These are phyloP conservation scores for Boletus sensibilis DNA, from an alignment of 768 basidiomycete species.

Conservation along the genomic window DNA sequence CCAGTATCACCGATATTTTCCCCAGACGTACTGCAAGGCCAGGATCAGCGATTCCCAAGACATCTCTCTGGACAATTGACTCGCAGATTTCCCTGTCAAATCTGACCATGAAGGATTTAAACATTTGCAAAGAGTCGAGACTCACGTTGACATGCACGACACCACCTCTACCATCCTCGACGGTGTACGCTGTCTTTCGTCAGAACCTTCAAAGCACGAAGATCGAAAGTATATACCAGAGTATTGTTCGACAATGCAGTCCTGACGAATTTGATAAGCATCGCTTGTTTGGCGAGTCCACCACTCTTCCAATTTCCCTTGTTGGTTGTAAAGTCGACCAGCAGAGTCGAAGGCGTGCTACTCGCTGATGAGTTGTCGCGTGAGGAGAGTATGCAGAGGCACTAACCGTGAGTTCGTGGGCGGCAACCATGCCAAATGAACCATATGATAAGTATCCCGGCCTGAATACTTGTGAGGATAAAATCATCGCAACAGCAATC, in stretches of 20 bases:
- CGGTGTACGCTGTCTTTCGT: conserved; percentile 58
- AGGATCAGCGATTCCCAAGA: conserved; percentile 7
- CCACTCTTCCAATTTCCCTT: conserved; percentile 87
- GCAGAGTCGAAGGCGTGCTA: conserved; percentile 91
- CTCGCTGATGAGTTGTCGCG: not conserved
- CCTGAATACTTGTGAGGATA: conserved; percentile 43
- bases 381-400: not conserved
- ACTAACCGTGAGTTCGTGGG: conserved; percentile 86
- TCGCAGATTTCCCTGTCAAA: conserved; percentile 68
- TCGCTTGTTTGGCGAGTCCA: conserved; percentile 88
- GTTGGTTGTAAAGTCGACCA: conserved; percentile 86
- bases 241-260: conserved; percentile 91
- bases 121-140: not conserved
- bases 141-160: conserved; percentile 81
- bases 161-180: conserved; percentile 85
- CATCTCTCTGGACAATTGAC: conserved; percentile 20
- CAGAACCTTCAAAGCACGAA: not conserved
- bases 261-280: conserved; percentile 77
- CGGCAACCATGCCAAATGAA: conserved; percentile 87
- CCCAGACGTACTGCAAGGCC: conserved; percentile 67
- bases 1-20: conserved; percentile 91
- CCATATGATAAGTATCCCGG: conserved; percentile 90
- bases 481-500: not conserved
- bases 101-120: not conserved
- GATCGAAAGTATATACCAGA: conserved; percentile 52